Evolutionary conservation across 2,329 filamentous ascomycete genomes (phyloP), one percentile per base, ranked within the genome.

Genomic region (Botryosphaeria agaves): DNA sequence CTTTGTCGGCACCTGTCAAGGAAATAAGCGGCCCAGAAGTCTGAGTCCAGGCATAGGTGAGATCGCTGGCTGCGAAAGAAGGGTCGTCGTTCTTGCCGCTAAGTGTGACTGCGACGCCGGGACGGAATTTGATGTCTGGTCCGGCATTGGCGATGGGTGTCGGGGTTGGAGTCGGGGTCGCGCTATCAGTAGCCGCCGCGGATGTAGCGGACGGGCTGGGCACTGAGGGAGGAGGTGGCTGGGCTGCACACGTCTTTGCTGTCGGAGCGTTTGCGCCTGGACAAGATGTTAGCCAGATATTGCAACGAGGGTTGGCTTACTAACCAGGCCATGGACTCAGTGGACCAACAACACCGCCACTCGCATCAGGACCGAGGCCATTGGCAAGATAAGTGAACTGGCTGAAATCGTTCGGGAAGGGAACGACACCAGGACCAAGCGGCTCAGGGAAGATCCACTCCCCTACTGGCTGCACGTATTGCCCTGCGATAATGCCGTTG

Each of bases 401-500:
- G 17, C 41, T 40, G 33, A 59, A 57, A 30, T 52, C 46, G 37
- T 45, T 48, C 34, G 35, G 46, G 39, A 38, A 38, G 7, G 46
- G 47, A 7, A 40, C 28, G 12, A 34, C 33, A 1, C 57, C 57
- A n/a, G 56, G 57, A 3, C 46, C 41, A 12, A 50, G 43, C 12
- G 51, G 43, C 36, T 60, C 57, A 7, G 57, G 56, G 40, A 53
- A 55, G 36, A 60, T 57, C 53, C 54, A 59, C 33, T 59, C 56
- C 3, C 44, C 46, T 4, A 60, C 55, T 8, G 57, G 49, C 18
- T 49, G 47, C 14, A 59, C 42, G 26, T 56, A 60, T 31, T 55
- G 48, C 4, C 56, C 56, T 3, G 54, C 55, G n/a, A 45, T 35
- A 28, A 60, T 54, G 17, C 47, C 47, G 34, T 58, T 55, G 19